These are phyloP conservation scores for Ophiostoma perfectum DNA, from an alignment of 2,329 filamentous ascomycete genomes.

Conservation along the genomic window DNA sequence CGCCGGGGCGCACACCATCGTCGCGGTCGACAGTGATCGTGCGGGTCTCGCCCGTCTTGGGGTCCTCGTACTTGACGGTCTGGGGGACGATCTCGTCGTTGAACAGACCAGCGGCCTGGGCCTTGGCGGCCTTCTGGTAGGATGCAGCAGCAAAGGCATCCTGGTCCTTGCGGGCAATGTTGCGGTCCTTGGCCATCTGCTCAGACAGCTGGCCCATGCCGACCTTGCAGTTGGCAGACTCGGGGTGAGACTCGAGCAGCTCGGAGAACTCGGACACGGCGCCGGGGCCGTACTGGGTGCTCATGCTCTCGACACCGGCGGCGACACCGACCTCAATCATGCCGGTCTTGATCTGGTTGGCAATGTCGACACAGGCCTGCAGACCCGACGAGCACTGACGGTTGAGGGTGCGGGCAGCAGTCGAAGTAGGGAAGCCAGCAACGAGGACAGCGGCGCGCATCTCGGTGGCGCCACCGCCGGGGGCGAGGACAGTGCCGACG, in stretches of 20 bases:
- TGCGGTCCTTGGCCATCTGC: slow-evolving; percentile 83
- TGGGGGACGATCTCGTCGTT: slow-evolving; percentile 85
- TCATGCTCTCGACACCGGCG: slow-evolving; percentile 96
- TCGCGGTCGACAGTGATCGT: slow-evolving; percentile 78
- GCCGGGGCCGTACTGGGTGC: slow-evolving; percentile 76
- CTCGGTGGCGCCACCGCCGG: slow-evolving; percentile 91
- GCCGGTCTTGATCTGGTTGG: slow-evolving; percentile 81
- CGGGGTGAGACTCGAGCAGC: slow-evolving; percentile 70
- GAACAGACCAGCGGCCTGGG: slow-evolving; percentile 85
- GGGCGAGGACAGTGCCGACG: slow-evolving; percentile 84
- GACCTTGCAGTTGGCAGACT: slow-evolving; percentile 93
- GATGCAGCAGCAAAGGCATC: slow-evolving; percentile 92
- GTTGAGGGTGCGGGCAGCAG: slow-evolving; percentile 85
- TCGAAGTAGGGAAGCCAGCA: slow-evolving; percentile 80
- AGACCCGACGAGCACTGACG: slow-evolving; percentile 90
- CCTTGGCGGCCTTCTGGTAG: slow-evolving; percentile 82
- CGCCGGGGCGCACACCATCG: slow-evolving; percentile 78
- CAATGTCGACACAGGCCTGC: slow-evolving; percentile 88
- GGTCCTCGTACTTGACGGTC: slow-evolving; percentile 81
- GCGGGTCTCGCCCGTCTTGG: slow-evolving; percentile 81
- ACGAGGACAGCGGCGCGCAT: slow-evolving; percentile 88
- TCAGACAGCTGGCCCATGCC: slow-evolving; percentile 94
- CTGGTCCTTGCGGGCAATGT: slow-evolving; percentile 65
- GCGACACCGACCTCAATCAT: slow-evolving; percentile 96
- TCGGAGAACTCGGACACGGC: slow-evolving; percentile 93